phyloP scores from a whole-genome alignment of 208 protist genomes.

The Porcisia hertigi region DNA sequence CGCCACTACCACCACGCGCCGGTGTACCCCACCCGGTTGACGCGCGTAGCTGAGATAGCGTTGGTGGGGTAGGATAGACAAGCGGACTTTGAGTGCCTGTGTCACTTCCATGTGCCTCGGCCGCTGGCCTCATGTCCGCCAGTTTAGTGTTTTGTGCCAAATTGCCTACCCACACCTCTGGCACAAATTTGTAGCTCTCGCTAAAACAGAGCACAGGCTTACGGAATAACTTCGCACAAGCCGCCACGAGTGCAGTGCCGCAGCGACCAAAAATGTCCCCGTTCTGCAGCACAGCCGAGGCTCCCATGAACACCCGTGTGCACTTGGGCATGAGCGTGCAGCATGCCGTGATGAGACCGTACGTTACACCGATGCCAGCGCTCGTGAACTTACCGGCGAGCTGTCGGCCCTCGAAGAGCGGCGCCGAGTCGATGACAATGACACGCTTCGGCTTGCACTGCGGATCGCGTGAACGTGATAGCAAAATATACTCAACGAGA shows the following conservation, averaged over 20 bases:
- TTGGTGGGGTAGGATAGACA: constrained; percentile 19
- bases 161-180: constrained; percentile 94
- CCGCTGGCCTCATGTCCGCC: constrained; percentile 40
- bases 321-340: constrained; percentile 96
- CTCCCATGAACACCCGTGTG: constrained; percentile 94
- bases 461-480: constrained; percentile 45
- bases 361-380: constrained; percentile 91
- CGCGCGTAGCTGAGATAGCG: constrained; percentile 24
- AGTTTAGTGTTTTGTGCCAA: constrained; percentile 95
- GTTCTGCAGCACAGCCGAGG: constrained; percentile 93
- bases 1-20: constrained; percentile 5
- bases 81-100: constrained; percentile 27
- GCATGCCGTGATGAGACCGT: constrained; percentile 91
- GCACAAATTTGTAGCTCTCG: constrained; percentile 98
- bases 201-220: constrained; percentile 97
- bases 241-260: constrained; percentile 93
- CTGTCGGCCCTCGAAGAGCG: constrained; percentile 88
- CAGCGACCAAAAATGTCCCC: constrained; percentile 92
- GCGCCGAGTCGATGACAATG: constrained; percentile 95
- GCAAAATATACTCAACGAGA: constrained; percentile 72
- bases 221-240: constrained; percentile 92
- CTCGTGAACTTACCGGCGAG: constrained; percentile 74
- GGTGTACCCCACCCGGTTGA: constrained; percentile 27
- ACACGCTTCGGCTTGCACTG: constrained; percentile 70
- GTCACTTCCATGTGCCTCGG: constrained; percentile 18